Base-by-base conservation (phyloP, 2,329 filamentous ascomycete species). In the Fusarium tricinctum region DNA sequence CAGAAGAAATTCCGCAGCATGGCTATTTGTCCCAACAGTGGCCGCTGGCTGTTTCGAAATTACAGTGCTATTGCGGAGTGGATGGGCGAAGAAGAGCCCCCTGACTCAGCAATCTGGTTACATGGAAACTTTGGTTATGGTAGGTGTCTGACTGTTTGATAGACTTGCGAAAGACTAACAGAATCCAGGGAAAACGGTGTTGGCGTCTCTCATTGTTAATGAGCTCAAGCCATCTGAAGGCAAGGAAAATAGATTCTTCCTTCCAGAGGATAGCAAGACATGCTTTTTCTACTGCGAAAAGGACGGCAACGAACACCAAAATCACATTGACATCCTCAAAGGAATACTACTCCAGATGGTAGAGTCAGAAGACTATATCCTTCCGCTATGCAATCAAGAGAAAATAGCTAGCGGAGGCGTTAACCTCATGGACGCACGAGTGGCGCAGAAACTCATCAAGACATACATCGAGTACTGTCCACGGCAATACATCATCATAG, bases 281-380 rank as follows among this genome's bases (percentile, higher is more conserved):
- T 48, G 42, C 6, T 63, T 47, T 3, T 63, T 63, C 17, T 63
- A 63, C n/a, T 63, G 59, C 1, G 57, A 62, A 23, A 48, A 63
- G 1, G 10, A 62, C 0, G 19, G 62, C 0, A 30, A 26, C 2
- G 59, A 63, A n/a, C 57, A 44, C 3, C n/a, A 2, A 0, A 48
- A 0, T 1, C 13, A 63, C 1, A n/a, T 62, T 0, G 59, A 62
- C 12, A 7, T 63, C 0, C 5, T 63, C 0, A 63, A 56, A 2
- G 59, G 59, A 0, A 63, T 63, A 20, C 12, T 63, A 0, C 8
- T 63, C 1, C 59, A 63, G 3, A 62, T 63, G 57, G 17, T 63
- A 0, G 57, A 62, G 1, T 19, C 42, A 0, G 59, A 63, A 0
- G 57, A 56, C 0, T 63, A 62, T 1, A 56, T 63, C 6, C 2